Evolutionary conservation across 2,329 filamentous ascomycete species (phyloP), one percentile per base, ranked within the genome.

Genomic region (Scortechinia acanthostroma): DNA sequence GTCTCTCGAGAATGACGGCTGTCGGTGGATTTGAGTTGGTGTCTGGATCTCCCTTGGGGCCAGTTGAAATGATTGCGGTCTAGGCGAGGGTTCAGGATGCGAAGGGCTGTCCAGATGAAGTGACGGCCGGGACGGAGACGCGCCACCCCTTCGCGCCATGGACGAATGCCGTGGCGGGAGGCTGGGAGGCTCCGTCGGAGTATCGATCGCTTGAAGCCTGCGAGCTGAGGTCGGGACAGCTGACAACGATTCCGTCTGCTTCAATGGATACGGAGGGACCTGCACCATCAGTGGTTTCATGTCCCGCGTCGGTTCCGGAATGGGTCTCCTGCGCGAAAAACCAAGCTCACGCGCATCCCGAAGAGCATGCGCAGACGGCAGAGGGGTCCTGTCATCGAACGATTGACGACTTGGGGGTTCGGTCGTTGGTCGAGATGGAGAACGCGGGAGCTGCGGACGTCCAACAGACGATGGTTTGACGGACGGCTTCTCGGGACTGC

Each of bases 401-500:
- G 17, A 19, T 6, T 17, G 35, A 13, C 17, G 35, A 10, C 13
- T 6, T 15, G 35, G 35, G 6, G 35, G 17, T 40, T 43, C 50
- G 50, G 19, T 58, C 58, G 28, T 60, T 58, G 40, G 61, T 60
- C 43, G 71, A 62, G 22, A 66, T 64, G 13, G 73, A 71, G 21
- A 76, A 58, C 62, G 2, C 76, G 77, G 22, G 74, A 74, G 42
- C 68, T 64, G 45, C 73, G 74, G 13, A 74, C 65, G 4, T 76
- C 74, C 4, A 71, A 71, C 4, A 66, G 64, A n/a, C 25, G n/a
- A 10, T 6, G 35, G 10, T 19, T 68, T 65, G n/a, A 67, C 65
- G n/a, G 74, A 69, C 0, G 69, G 59, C 45, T 74, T 83, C 46
- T 77, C 80, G 3, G 78, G 76, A 57, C 85, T 91, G 52, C 80